Conservation (phyloP, 176 grass and related monocot genomes). For the Aegilops longissima region DNA sequence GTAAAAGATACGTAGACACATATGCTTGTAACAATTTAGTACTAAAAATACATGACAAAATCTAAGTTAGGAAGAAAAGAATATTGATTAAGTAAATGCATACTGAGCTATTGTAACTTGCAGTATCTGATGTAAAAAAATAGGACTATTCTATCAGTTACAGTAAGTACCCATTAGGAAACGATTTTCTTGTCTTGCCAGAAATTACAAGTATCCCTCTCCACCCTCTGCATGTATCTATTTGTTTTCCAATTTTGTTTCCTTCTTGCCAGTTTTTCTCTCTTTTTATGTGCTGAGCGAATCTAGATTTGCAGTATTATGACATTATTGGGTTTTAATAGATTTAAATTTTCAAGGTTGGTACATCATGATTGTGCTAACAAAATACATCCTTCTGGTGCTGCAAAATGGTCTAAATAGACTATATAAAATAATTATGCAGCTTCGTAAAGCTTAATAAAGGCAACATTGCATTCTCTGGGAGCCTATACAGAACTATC, state of each 20-base stretch:
- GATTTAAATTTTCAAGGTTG: background rate
- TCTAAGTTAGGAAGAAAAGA: too few relatives aligned
- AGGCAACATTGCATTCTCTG: background rate
- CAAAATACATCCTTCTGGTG: background rate
- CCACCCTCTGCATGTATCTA: background rate
- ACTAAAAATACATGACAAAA: too few relatives aligned
- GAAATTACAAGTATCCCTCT: background rate
- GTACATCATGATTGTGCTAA: background rate
- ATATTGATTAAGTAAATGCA: too few relatives aligned
- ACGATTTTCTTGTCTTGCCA: background rate
- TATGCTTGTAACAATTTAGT: background rate
- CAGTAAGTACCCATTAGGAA: background rate
- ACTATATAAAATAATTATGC: background rate
- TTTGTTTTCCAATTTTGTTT: background rate
- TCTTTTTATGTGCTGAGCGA: background rate
- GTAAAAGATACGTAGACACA: background rate
- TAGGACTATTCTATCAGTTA: background rate
- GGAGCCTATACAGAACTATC: background rate
- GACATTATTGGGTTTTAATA: background rate
- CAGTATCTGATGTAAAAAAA: background rate
- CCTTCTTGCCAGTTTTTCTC: background rate
- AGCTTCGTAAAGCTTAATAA: background rate
- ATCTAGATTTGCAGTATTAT: background rate
- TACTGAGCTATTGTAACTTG: background rate
- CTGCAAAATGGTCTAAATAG: background rate